These are phyloP conservation scores for Cutaneotrichosporon mucoides DNA, from an alignment of 1,284 basidiomycete genomes.

Conservation along the genomic window DNA sequence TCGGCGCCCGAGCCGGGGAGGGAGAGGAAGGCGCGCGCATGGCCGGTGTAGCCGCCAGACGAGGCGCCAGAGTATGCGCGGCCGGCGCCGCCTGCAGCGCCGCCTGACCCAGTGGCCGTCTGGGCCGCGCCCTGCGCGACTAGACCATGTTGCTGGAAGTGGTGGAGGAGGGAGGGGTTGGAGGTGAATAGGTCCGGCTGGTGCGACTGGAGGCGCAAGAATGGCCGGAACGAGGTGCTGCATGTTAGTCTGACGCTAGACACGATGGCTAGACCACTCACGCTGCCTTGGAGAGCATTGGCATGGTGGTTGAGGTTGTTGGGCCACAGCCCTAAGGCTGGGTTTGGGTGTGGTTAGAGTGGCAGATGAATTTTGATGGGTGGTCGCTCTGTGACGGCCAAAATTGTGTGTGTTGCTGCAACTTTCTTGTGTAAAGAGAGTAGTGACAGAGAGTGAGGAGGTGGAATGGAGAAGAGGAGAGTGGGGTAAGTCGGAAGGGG, in stretches of 20 bases:
- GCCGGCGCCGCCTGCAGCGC: conserved; percentile 31
- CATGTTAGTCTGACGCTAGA: background rate
- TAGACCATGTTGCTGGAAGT: conserved; percentile 35
- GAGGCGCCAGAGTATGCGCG: conserved; percentile 33
- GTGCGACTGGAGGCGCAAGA: conserved; percentile 38
- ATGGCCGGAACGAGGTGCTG: conserved; percentile 46
- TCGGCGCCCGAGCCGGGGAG: conserved; percentile 30
- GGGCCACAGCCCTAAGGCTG: conserved; percentile 15
- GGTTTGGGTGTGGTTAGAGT: background rate
- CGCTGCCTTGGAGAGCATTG: conserved; percentile 43
- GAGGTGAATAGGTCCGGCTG: conserved; percentile 47
- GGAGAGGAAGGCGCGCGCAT: conserved; percentile 43
- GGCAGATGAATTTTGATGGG: background rate
- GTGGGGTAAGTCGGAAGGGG: background rate
- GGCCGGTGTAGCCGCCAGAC: conserved; percentile 42
- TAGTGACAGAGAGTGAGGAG: background rate
- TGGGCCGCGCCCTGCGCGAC: conserved; percentile 25
- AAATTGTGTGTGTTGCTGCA: background rate
- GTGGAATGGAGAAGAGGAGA: background rate
- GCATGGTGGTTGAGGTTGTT: conserved; percentile 23
- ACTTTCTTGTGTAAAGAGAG: background rate
- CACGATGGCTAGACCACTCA: conserved; percentile 21
- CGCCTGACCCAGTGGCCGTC: conserved; percentile 17
- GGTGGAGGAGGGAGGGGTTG: conserved; percentile 48
- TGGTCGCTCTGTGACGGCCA: background rate